Evolutionary conservation across 108 stramenopile genomes (phyloP), one percentile per base, ranked within the genome.

Genomic region (Pseudonitzschia delicatissima): DNA sequence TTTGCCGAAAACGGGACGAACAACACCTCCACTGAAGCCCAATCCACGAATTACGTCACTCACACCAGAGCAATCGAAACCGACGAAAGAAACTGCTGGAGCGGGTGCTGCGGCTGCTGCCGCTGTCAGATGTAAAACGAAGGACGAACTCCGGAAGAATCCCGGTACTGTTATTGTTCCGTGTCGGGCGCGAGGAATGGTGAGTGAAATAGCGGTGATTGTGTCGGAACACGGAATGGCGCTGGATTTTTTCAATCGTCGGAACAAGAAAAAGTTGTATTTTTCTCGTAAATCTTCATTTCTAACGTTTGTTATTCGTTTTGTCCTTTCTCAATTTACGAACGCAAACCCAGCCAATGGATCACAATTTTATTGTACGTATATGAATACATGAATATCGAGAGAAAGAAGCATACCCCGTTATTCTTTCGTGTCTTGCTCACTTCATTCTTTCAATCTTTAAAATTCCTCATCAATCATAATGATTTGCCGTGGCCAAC

Each of bases 291-390:
- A n/a, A n/a, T n/a, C n/a, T n/a, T n/a, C n/a, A n/a, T 13, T 44
- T 12, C 12, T 44, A 13, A 44, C 42, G 42, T 44, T 13, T 15
- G 13, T 13, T 13, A 13, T 44, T 44, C 13, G 13, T 12, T 15
- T 12, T 44, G 15, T 44, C 13, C 15, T 44, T 13, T 13, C 42
- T 15, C 12, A 44, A 21, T 23, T 48, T 17, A 21, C 47, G 2
- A 2, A 48, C 47, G 23, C 47, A 21, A 23, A 48, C n/a, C 15
- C 21, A 48, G 85, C 88, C 91, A 26, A 89, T 89, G 86, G 87
- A 88, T 42, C 91, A 92, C 70, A 90, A 88, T 50, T 92, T 92
- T 71, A 87, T 87, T 71, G 77, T 78, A 64, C 25, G 62, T 48
- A n/a, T 13, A 48, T 0, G 15, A 27, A 20, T 2, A 60, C 13